Evolutionary conservation across 192 early-diverging fungal genomes (phyloP).

Genomic region (Podila horticola): DNA sequence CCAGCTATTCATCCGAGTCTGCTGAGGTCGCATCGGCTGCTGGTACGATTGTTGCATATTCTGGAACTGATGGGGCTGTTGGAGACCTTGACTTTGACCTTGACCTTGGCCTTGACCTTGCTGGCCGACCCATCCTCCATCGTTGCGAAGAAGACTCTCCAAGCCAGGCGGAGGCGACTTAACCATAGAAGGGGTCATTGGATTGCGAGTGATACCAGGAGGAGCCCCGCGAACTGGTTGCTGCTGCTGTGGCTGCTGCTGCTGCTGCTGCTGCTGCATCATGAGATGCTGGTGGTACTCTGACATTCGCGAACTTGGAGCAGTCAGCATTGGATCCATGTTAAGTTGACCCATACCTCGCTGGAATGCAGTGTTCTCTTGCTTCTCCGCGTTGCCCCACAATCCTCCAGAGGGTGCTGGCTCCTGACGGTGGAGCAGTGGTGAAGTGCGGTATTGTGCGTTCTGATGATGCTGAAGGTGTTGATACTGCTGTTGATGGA

Average conservation of each 20-base stretch:
- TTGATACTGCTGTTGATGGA: conserved; percentile 17
- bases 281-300: conserved; percentile 42
- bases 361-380: conserved; percentile 16
- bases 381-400: conserved; percentile 26
- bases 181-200: conserved; percentile 31
- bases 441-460: neutral
- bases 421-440: conserved; percentile 21
- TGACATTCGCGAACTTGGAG: conserved; percentile 33
- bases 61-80: conserved; percentile 4
- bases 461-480: conserved; percentile 1
- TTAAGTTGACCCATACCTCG: conserved; percentile 29
- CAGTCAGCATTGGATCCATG: conserved; percentile 32
- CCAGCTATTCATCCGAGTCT: conserved; percentile 22
- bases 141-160: conserved; percentile 29
- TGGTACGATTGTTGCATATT: conserved; percentile 5
- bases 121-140: conserved; percentile 21
- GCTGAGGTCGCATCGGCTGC: conserved; percentile 15
- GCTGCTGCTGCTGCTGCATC: conserved; percentile 24
- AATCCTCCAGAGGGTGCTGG: neutral
- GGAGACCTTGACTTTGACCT: conserved; percentile 19
- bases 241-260: conserved; percentile 15
- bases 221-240: conserved; percentile 11
- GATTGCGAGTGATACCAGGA: conserved; percentile 15
- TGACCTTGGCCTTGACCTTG: conserved; percentile 11
- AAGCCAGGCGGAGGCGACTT: conserved; percentile 60